Percentiles rank a stretch among this genome's conserved stretches.
Conservation (phyloP, 164 flowering plant species). For the Vitis cinerea region DNA sequence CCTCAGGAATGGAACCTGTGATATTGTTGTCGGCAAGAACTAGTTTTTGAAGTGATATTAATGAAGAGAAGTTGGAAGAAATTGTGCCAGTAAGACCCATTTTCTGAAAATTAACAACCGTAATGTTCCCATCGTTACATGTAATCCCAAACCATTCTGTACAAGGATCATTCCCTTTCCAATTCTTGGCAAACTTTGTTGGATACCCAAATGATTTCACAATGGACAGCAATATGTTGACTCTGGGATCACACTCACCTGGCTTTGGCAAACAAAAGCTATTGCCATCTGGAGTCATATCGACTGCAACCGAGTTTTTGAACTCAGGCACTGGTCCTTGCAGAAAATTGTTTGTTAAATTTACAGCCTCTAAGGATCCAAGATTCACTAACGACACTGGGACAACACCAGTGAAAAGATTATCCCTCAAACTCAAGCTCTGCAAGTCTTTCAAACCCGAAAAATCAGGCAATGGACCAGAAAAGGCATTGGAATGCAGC, state of each 20-base stretch:
- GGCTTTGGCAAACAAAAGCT: constrained; percentile 64
- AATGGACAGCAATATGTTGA: constrained; percentile 53
- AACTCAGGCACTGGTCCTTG: constrained; percentile 85
- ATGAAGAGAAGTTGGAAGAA: constrained; percentile 45
- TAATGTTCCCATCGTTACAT: constrained; percentile 54
- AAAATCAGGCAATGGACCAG: constrained; percentile 86
- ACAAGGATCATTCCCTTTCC: constrained; percentile 76
- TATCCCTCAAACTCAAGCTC: constrained; percentile 68
- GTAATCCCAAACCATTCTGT: constrained; percentile 58
- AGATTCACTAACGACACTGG: constrained; percentile 54
- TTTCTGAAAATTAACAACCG: constrained; percentile 55
- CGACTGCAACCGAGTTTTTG: constrained; percentile 42
- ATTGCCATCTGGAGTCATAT: constrained; percentile 40
- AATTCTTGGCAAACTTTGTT: constrained; percentile 46
- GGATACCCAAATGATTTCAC: constrained; percentile 55
- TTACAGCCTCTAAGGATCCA: constrained; percentile 45
- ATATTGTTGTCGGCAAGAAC: constrained; percentile 59
- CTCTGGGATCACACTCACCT: constrained; percentile 65
- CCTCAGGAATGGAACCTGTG: constrained; percentile 54
- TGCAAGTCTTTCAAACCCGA: constrained; percentile 47
- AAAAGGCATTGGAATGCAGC: constrained; percentile 72
- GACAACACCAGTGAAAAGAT: constrained; percentile 77
- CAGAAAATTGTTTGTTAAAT: constrained; percentile 76
- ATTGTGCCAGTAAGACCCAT: constrained; percentile 62
- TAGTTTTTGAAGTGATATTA: constrained; percentile 48